A percentile compares a stretch with the other conserved stretches of the same genome.
These are phyloP conservation scores for Phytophthora sansomeana DNA, from an alignment of 352 stramenopile species.

Conservation along the genomic window DNA sequence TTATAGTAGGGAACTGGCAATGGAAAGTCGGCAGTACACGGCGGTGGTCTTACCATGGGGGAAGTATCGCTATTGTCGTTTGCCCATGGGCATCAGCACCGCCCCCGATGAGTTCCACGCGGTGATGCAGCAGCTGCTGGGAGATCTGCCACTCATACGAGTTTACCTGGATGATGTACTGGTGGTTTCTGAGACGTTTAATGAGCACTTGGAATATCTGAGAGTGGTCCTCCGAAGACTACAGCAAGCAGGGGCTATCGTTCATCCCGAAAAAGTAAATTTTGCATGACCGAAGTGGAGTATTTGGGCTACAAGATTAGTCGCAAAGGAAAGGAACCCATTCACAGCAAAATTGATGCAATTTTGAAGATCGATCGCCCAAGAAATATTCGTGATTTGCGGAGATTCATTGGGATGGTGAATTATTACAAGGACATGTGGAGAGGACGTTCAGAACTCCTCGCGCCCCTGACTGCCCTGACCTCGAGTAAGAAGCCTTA, in stretches of 20 bases:
- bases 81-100: constrained; percentile 11
- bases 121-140: neutral
- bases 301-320: neutral
- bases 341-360: constrained; percentile 1
- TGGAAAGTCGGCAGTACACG: neutral
- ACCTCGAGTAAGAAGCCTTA: constrained; percentile 1
- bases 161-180: constrained; percentile 1
- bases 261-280: neutral
- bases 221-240: too few relatives aligned
- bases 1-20: neutral
- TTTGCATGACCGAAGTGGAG: neutral
- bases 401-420: constrained; percentile 3
- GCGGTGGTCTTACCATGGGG: constrained; percentile 6
- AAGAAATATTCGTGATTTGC: neutral
- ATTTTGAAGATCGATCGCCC: neutral
- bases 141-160: neutral
- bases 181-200: neutral
- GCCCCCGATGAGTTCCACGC: constrained; percentile 10
- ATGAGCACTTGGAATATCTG: neutral
- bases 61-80: constrained; percentile 9
- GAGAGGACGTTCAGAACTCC: neutral
- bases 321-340: neutral
- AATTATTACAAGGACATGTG: constrained; percentile 18
- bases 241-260: neutral
- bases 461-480: constrained; percentile 2